These are phyloP conservation scores for Pleurotus giganteus DNA, from an alignment of 768 basidiomycete species.

Conservation along the genomic window DNA sequence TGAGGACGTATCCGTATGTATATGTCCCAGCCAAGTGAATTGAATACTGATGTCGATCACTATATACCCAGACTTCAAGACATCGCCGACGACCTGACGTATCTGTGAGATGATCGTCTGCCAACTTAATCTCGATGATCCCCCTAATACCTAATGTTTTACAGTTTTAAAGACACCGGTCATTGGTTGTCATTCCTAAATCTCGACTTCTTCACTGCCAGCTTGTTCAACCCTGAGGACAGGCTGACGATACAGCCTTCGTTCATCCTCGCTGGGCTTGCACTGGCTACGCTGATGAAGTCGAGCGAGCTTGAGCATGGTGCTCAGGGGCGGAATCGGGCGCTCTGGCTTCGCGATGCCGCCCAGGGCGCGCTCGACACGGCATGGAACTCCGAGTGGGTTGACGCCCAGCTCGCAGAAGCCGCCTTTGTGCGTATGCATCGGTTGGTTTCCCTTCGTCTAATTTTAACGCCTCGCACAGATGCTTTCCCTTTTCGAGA, in stretches of 20 bases:
- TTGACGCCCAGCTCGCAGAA: constrained; percentile 67
- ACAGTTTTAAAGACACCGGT: constrained; percentile 60
- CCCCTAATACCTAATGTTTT: neutral
- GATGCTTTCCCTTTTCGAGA: constrained; percentile 79
- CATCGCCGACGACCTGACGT: constrained; percentile 47
- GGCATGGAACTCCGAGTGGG: constrained; percentile 47
- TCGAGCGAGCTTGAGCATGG: constrained; percentile 68
- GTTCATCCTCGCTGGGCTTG: constrained; percentile 65
- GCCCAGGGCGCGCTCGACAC: constrained; percentile 55
- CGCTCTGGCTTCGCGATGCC: constrained; percentile 52
- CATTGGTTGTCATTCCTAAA: constrained; percentile 74
- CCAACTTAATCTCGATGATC: neutral
- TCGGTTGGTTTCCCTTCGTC: neutral
- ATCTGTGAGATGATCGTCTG: constrained; percentile 41
- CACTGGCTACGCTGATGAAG: constrained; percentile 68
- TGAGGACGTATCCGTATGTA: constrained; percentile 35
- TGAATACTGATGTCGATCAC: neutral
- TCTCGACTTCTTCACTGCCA: constrained; percentile 48
- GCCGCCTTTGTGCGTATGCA: constrained; percentile 58
- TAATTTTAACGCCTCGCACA: neutral
- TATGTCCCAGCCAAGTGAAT: neutral
- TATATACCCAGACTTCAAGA: constrained; percentile 38
- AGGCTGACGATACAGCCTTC: constrained; percentile 65
- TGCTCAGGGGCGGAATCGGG: constrained; percentile 50
- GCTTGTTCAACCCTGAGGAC: constrained; percentile 48